Conservation (phyloP, 2,329 filamentous ascomycete genomes). For the Ophiocordyceps camponoti-floridani region DNA sequence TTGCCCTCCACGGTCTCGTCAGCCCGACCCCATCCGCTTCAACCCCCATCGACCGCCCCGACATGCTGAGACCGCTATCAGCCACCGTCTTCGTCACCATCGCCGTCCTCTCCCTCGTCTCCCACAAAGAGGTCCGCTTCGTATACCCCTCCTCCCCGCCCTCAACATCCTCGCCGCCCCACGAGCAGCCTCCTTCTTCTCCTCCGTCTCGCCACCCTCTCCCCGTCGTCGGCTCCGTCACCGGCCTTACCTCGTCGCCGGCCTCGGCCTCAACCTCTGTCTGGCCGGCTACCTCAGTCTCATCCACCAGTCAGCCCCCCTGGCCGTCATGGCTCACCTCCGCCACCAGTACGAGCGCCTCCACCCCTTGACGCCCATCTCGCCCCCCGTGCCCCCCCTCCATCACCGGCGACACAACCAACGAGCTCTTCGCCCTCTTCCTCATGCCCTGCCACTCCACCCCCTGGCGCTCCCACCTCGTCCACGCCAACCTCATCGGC, state of each 20-base stretch:
- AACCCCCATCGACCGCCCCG: constrained; percentile 15
- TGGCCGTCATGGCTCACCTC: constrained; percentile 58
- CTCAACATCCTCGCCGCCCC: constrained; percentile 66
- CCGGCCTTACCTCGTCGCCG: constrained; percentile 33
- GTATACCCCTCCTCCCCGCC: constrained; percentile 84
- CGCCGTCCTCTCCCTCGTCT: constrained; percentile 52
- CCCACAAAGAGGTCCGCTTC: constrained; percentile 95
- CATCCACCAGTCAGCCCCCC: constrained; percentile 64
- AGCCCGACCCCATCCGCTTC: constrained; percentile 14
- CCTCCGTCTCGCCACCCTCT: constrained; percentile 8
- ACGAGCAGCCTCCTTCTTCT: constrained; percentile 48
- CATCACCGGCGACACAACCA: constrained; percentile 6
- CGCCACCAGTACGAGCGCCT: constrained; percentile 51
- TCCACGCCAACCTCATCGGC: constrained; percentile 56
- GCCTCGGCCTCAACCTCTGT: constrained; percentile 48
- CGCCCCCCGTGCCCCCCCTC: constrained; percentile 6
- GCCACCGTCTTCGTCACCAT: constrained; percentile 42
- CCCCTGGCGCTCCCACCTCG: constrained; percentile 78
- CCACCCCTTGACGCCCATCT: constrained; percentile 19
- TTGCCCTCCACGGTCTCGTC: constrained; percentile 48
- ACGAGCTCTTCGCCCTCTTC: constrained; percentile 54
- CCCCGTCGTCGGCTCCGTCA: constrained; percentile 23
- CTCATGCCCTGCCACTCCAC: constrained; percentile 92
- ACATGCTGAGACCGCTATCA: constrained; percentile 26
- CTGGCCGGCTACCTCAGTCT: constrained; percentile 59